phyloP scores from a whole-genome alignment of 306 rosid species.

The Trichosanthes cucumerina region DNA sequence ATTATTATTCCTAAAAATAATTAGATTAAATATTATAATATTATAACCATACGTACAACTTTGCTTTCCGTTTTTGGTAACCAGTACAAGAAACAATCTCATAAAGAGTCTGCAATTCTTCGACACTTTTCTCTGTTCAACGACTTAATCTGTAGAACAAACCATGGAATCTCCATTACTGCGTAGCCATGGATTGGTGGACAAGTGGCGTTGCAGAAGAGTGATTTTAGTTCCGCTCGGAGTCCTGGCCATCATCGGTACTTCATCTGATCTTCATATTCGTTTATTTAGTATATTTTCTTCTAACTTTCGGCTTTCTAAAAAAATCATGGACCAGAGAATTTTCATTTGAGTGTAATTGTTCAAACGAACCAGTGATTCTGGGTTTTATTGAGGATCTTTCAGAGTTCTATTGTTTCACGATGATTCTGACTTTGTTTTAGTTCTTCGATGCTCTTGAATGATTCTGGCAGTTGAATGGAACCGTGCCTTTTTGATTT shows the following conservation, averaged over 20 bases:
- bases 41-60: too few relatives aligned
- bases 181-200: neutral
- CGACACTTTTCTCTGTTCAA: neutral
- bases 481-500: neutral
- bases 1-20: too few relatives aligned
- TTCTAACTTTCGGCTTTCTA: neutral
- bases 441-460: neutral
- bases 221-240: neutral
- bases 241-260: neutral
- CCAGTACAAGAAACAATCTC: neutral
- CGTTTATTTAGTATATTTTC: too few relatives aligned
- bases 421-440: neutral
- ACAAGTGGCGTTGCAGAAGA: neutral
- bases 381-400: neutral
- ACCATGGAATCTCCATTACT: slow-evolving; percentile 6
- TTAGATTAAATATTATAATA: too few relatives aligned
- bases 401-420: neutral
- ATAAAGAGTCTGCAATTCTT: neutral
- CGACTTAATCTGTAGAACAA: neutral
- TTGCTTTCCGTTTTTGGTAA: neutral
- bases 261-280: neutral
- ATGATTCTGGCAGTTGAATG: neutral
- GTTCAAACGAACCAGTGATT: neutral
- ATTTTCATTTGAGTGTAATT: neutral
- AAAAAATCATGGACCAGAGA: neutral